Base-by-base conservation (phyloP, 202 grass and related monocot genomes). In the Musa balbisiana region DNA sequence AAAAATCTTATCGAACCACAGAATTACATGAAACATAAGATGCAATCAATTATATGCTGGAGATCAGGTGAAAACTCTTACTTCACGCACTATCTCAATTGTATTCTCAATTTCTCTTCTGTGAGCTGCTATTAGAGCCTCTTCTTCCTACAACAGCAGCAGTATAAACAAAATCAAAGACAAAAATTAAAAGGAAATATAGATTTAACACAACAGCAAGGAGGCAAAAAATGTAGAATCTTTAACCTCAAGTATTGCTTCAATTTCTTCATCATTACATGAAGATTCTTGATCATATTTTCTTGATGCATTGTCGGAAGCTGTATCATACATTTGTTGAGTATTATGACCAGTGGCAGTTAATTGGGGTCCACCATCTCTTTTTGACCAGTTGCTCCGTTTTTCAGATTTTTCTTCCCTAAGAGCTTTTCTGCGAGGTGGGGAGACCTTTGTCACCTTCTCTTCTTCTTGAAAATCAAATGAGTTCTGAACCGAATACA, bases 21-120 rank as follows among this genome's bases (percentile, higher is more conserved):
- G 0, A 52, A 51, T 20, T 71, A 20, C 10, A n/a, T 21, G 2
- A 71, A 52, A 16, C 33, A 43, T 51, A 71, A 71, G 15, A 71
- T 19, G 49, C 50, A 8, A 50, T 19, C 14, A 51, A 13, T 50
- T 20, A 6, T 23, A 26, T 3, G 16, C 58, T 22, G 16, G n/a
- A 55, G 52, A 15, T 53, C 23, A 1, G 71, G 8, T 54, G 24
- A 73, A 27, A 56, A 22, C 22, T 24, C 86, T 90, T 88, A 95
- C 95, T 83, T 99, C 95, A 0, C 91, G 91, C 29, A 99, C 95
- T 0, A 99, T 99, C 83, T 99, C 95, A 89, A 99, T 99, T 49
- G 95, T 99, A 81, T 92, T 99, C 79, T 94, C 91, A 5, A 99
- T 99, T 85, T 99, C 95, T 82, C 91, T 99, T 87, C 95, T 92